These are phyloP conservation scores for Cucumis hystrix DNA, from an alignment of 306 rosid species.

Conservation along the genomic window DNA sequence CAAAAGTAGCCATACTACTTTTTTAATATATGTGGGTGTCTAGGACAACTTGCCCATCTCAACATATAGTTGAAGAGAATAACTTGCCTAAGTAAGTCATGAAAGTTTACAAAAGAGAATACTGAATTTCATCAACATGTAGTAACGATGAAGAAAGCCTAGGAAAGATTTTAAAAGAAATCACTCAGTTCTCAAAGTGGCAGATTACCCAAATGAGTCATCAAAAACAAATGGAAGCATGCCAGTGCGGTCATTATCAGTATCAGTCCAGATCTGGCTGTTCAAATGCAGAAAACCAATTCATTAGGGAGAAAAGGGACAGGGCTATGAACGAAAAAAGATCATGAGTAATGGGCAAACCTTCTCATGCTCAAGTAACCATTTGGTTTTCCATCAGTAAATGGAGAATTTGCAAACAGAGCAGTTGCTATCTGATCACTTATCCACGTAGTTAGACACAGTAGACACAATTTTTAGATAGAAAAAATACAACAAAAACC, in stretches of 20 bases:
- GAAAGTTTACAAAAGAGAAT: not conserved
- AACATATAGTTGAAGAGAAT: too few species aligned
- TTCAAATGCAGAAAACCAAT: constrained; percentile 15
- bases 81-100: not conserved
- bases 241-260: constrained; percentile 76
- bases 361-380: constrained; percentile 95
- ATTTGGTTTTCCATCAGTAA: constrained; percentile 90
- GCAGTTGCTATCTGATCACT: constrained; percentile 92
- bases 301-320: not conserved
- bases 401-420: constrained; percentile 94
- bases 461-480: not conserved
- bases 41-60: not conserved
- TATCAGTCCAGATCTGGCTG: constrained; percentile 95
- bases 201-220: constrained; percentile 73
- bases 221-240: constrained; percentile 97
- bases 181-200: not conserved
- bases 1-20: not conserved
- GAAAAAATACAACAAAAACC: not conserved
- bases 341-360: constrained; percentile 19
- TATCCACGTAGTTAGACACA: constrained; percentile 19
- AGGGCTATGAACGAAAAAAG: constrained; percentile 1
- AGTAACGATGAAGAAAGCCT: not conserved
- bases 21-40: not conserved
- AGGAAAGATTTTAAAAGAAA: not conserved
- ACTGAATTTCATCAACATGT: not conserved